Percentiles rank a stretch among this genome's conserved stretches.
Evolutionary conservation across 192 early-diverging fungal genomes (phyloP).

Genomic region (Podila verticillata): DNA sequence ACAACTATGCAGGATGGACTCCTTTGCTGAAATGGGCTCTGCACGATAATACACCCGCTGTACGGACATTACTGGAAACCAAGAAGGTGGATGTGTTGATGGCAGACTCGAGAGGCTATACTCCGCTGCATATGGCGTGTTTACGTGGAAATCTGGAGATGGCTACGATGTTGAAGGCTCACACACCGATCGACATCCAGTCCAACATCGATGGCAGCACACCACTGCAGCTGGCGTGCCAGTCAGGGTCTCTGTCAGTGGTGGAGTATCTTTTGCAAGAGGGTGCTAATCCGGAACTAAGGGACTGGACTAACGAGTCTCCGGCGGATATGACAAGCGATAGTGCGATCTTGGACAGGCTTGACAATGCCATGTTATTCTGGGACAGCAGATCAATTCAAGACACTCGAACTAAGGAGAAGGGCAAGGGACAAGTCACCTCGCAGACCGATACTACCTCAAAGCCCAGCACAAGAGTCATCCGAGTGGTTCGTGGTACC

Average conservation of each 20-base stretch:
- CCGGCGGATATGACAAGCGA: conserved; percentile 53
- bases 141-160: conserved; percentile 27
- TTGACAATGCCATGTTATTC: conserved; percentile 47
- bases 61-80: conserved; percentile 35
- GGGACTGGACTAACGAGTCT: conserved; percentile 43
- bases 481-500: conserved; percentile 43
- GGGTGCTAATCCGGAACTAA: conserved; percentile 40
- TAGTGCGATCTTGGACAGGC: conserved; percentile 24
- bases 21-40: conserved; percentile 50
- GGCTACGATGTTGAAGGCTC: conserved; percentile 10
- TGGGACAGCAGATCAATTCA: conserved; percentile 5
- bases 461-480: conserved; percentile 21
- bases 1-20: conserved; percentile 47
- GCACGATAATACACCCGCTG: conserved; percentile 32
- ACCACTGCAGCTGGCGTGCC: conserved; percentile 52
- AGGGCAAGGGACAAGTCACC: not conserved
- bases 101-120: conserved; percentile 47
- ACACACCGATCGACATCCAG: conserved; percentile 23
- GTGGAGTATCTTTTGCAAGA: conserved; percentile 41
- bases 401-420: not conserved
- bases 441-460: not conserved
- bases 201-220: conserved; percentile 51
- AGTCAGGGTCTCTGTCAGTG: conserved; percentile 21
- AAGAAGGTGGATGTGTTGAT: conserved; percentile 12
- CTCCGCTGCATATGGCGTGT: conserved; percentile 48